A percentile compares a stretch with the other conserved stretches of the same genome.
Conservation (phyloP, 129 eudicot genomes). For the Centaurea solstitialis region DNA sequence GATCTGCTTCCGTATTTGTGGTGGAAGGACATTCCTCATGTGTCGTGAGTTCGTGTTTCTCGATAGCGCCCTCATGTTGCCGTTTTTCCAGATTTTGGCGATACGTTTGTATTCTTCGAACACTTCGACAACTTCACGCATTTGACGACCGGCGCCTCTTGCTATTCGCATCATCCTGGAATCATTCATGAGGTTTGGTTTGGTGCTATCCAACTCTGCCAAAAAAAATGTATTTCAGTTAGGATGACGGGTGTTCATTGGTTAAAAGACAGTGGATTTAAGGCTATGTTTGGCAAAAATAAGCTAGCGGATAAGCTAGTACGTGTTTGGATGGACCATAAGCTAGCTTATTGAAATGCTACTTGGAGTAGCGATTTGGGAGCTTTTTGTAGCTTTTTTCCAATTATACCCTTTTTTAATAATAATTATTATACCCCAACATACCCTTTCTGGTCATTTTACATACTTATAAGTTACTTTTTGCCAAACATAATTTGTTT, state of each 20-base stretch:
- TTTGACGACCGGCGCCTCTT: conserved; percentile 84
- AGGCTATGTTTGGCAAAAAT: no score
- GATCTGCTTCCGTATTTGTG: conserved; percentile 88
- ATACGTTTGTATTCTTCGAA: conserved; percentile 91
- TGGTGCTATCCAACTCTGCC: conserved; percentile 95
- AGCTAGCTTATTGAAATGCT: no score
- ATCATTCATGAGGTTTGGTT: conserved; percentile 83
- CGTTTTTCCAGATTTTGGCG: conserved; percentile 93
- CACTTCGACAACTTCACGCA: conserved; percentile 85
- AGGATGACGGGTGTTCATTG: background rate
- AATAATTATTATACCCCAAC: no score
- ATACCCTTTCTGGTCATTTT: no score
- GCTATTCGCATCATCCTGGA: conserved; percentile 93
- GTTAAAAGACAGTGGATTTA: background rate
- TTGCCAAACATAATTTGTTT: no score
- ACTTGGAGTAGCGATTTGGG: no score
- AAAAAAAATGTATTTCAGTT: background rate
- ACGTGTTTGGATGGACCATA: background rate
- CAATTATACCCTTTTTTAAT: no score
- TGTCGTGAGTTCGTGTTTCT: conserved; percentile 92
- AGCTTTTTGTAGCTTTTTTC: no score
- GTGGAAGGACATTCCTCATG: conserved; percentile 95
- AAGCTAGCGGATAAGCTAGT: no score
- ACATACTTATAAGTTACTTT: no score
- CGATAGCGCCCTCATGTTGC: conserved; percentile 83